Base-by-base conservation (phyloP, 2,329 filamentous ascomycete species). In the Rugonectria rugulosa region DNA sequence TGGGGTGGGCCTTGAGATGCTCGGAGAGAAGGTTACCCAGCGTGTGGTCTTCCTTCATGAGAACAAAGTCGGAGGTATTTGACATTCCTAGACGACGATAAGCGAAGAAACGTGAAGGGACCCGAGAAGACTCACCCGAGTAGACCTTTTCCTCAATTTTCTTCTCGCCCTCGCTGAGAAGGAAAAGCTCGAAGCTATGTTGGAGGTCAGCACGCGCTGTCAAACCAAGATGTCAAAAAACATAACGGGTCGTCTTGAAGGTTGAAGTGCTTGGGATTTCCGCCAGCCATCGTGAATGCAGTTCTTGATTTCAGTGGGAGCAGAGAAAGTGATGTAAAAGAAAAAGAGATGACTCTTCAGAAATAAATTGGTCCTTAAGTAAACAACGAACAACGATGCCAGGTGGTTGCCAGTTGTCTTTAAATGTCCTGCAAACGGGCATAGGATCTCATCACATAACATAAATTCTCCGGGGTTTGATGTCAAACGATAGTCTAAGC, bases 41-140 rank as follows among this genome's bases (percentile, higher is more conserved):
- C 1, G 94, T 97, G 77, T 97, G 94, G 68, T 99, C 95, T 75
- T 99, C 95, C 75, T 97, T 98, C 77, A 92, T 91, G 77, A 99
- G 88, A 56, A 91, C 87, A 79, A 99, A 99, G 75, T 97, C 90
- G 9, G 92, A 90, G n/a, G 91, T 92, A 73, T 97, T 96, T 19
- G 94, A 91, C 72, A 96, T 92, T 70, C 92, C 92, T 71, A 11
- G 23, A 40, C 7, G 9, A 21, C 24, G n/a, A 11, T 11, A 32
- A 59, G 29, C 62, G 59, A 29, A 42, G n/a, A 20, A 6, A 20
- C 12, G 27, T 11, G 11, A 29, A 19, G 43, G 9, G 14, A 8
- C 9, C 9, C 6, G 17, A 9, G 6, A 3, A 4, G n/a, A 77
- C 89, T 75, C 81, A 96, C 94, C 91, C 53, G 93, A 95, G 72